These are phyloP conservation scores for Cladosporium sp. DNA, from an alignment of 2,329 filamentous ascomycete species.

Conservation along the genomic window DNA sequence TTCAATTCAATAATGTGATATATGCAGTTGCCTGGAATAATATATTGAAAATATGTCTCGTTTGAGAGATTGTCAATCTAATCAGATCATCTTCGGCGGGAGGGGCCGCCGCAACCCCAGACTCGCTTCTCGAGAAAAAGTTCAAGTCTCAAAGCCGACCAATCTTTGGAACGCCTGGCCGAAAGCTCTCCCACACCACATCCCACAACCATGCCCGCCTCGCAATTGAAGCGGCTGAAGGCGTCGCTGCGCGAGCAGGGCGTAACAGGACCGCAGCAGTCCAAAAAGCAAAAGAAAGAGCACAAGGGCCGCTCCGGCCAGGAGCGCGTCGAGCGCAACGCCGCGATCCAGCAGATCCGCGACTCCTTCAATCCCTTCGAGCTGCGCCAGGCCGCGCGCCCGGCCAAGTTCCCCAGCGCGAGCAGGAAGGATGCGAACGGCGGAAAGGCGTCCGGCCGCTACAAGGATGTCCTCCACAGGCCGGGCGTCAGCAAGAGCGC, in stretches of 20 bases:
- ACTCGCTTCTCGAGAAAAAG: slow-evolving; percentile 8
- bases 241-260: slow-evolving; percentile 83
- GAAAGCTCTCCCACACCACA: neutral
- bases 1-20: too few relatives aligned
- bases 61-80: too few relatives aligned
- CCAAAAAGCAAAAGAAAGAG: slow-evolving; percentile 87
- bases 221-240: slow-evolving; percentile 94
- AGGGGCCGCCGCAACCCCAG: neutral
- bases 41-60: too few relatives aligned
- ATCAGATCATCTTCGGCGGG: too few relatives aligned
- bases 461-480: slow-evolving; percentile 56
- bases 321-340: slow-evolving; percentile 69
- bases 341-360: slow-evolving; percentile 76
- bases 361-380: slow-evolving; percentile 99
- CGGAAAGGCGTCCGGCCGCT: slow-evolving; percentile 47
- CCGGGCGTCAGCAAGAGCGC: slow-evolving; percentile 79
- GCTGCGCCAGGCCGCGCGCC: slow-evolving; percentile 67
- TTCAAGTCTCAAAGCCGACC: neutral
- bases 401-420: slow-evolving; percentile 72
- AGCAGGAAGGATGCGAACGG: slow-evolving; percentile 12
- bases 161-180: neutral
- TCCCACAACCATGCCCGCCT: slow-evolving; percentile 68
- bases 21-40: too few relatives aligned
- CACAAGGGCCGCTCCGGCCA: slow-evolving; percentile 55
- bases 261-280: slow-evolving; percentile 83